These are phyloP conservation scores for Cladophialophora psammophila DNA, from an alignment of 2,329 filamentous ascomycete genomes.

Conservation along the genomic window DNA sequence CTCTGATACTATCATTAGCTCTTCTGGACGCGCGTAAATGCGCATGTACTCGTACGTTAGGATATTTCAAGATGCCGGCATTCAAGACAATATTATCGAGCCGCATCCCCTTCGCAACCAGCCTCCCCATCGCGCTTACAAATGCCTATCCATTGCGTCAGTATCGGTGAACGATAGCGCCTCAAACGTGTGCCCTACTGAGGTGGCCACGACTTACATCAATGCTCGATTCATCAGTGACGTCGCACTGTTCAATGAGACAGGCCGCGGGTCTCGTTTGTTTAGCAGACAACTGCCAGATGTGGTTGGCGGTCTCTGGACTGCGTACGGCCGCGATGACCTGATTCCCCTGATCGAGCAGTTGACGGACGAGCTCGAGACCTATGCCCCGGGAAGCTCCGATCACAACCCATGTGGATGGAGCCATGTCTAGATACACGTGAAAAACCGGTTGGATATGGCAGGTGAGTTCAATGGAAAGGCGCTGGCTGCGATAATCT, in stretches of 20 bases:
- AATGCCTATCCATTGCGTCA: conserved; percentile 48
- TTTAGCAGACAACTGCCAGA: conserved; percentile 51
- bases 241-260: conserved; percentile 60
- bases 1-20: conserved; percentile 47
- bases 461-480: not conserved
- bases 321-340: conserved; percentile 62
- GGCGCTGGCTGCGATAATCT: not conserved
- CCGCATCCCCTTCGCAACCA: conserved; percentile 49
- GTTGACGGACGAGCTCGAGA: conserved; percentile 61
- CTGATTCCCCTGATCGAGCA: conserved; percentile 55
- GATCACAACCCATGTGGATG: conserved; percentile 45
- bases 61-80: conserved; percentile 64
- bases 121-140: conserved; percentile 49
- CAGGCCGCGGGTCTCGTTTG: conserved; percentile 41
- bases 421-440: conserved; percentile 16
- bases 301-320: conserved; percentile 50
- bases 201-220: conserved; percentile 44
- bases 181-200: not conserved
- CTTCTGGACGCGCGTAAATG: conserved; percentile 6
- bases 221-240: conserved; percentile 62
- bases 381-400: conserved; percentile 51
- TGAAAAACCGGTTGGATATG: not conserved
- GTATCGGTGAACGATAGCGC: not conserved
- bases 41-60: conserved; percentile 56
- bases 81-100: conserved; percentile 65